Conservation (phyloP, 495 filamentous ascomycete species). For the Chaetomium fimeti region DNA sequence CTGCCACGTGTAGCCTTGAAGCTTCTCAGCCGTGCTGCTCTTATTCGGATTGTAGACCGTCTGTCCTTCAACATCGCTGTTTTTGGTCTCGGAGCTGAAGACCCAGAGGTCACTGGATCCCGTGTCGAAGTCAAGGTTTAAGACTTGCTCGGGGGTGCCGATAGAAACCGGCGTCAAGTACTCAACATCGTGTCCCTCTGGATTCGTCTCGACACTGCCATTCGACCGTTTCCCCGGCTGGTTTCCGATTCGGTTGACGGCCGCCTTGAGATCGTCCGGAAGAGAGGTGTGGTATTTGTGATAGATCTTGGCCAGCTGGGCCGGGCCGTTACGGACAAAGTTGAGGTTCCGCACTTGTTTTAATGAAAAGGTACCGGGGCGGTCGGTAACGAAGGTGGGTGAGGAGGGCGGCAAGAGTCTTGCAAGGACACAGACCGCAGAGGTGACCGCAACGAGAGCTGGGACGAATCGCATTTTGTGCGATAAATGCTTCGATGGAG, state of each 20-base stretch:
- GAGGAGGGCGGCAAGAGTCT: constrained; percentile 24
- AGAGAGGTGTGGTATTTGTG: constrained; percentile 54
- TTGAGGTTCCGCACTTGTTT: constrained; percentile 52
- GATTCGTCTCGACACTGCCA: constrained; percentile 50
- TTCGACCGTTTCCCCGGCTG: constrained; percentile 15
- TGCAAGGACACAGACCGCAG: constrained; percentile 47
- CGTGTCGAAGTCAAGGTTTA: constrained; percentile 73
- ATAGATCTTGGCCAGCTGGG: constrained; percentile 57
- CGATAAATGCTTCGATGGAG: background rate
- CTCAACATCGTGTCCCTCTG: constrained; percentile 58
- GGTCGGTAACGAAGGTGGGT: constrained; percentile 29
- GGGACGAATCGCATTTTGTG: constrained; percentile 22
- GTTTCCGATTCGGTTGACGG: constrained; percentile 5
- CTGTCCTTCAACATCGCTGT: constrained; percentile 48
- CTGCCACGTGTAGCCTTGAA: constrained; percentile 59
- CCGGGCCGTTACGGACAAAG: constrained; percentile 48
- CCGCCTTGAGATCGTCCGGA: constrained; percentile 26
- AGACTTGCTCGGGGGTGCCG: constrained; percentile 55
- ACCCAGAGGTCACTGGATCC: constrained; percentile 72
- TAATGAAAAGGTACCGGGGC: constrained; percentile 39
- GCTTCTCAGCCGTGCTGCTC: constrained; percentile 47
- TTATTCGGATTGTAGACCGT: constrained; percentile 56
- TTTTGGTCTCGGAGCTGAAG: constrained; percentile 36
- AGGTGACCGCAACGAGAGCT: constrained; percentile 26
- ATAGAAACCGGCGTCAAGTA: constrained; percentile 68